Evolutionary conservation across 805 yeast species (phyloP).

Genomic region (Candida multigemmis): DNA sequence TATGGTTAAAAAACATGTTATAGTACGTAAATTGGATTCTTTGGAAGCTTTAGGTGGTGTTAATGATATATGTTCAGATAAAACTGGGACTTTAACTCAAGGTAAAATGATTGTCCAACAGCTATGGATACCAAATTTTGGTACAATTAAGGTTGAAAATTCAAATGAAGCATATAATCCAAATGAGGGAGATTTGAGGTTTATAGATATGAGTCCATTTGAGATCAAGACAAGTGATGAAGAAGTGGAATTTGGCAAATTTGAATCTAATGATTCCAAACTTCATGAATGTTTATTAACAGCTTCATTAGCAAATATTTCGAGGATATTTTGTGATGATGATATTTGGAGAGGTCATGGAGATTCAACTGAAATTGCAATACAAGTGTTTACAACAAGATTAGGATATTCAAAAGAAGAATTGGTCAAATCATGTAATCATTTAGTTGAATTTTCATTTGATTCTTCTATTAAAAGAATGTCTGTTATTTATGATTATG

Average conservation of each 20-base stretch:
- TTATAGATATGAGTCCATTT: constrained; percentile 24
- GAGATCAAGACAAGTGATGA: constrained; percentile 27
- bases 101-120: constrained; percentile 71
- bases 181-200: constrained; percentile 39
- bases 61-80: constrained; percentile 74
- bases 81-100: constrained; percentile 75
- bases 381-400: constrained; percentile 21
- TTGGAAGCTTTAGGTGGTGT: constrained; percentile 74
- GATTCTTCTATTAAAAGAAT: constrained; percentile 24
- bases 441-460: constrained; percentile 20
- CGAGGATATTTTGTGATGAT: constrained; percentile 46
- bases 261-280: constrained; percentile 8
- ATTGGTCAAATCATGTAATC: constrained; percentile 7
- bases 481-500: constrained; percentile 15
- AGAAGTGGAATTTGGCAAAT: constrained; percentile 18
- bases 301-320: constrained; percentile 76
- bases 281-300: constrained; percentile 48
- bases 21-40: constrained; percentile 70
- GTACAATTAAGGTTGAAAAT: constrained; percentile 45
- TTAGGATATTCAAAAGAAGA: constrained; percentile 12
- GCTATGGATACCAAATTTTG: constrained; percentile 59
- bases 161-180: constrained; percentile 61
- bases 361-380: constrained; percentile 28
- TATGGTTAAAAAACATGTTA: constrained; percentile 61
- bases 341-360: constrained; percentile 59